Percentiles rank a stretch among this genome's conserved stretches.
phyloP scores from a whole-genome alignment of 805 yeast species.

The Pichia manshurica region DNA sequence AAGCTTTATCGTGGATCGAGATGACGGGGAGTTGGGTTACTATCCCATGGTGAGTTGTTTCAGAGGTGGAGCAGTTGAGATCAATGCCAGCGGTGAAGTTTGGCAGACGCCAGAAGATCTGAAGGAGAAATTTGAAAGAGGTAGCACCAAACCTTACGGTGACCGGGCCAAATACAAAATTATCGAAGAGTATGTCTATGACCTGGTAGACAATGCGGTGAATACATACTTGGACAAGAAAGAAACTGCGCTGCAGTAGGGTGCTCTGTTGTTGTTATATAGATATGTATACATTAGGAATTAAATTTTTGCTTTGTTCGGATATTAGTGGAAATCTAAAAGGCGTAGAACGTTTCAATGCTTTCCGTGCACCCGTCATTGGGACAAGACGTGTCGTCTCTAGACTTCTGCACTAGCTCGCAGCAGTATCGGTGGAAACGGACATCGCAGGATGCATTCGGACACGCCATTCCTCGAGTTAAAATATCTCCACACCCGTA shows the following conservation, averaged over 20 bases:
- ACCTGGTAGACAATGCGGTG: slow-evolving; percentile 78
- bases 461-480: slow-evolving; percentile 46
- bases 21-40: slow-evolving; percentile 86
- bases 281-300: no score
- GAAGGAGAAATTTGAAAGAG: slow-evolving; percentile 19
- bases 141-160: slow-evolving; percentile 44
- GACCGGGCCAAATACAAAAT: slow-evolving; percentile 62
- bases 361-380: slow-evolving; percentile 22
- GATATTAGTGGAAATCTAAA: slow-evolving; percentile 5
- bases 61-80: slow-evolving; percentile 66
- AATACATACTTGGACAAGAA: slow-evolving; percentile 45
- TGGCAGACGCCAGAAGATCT: slow-evolving; percentile 37
- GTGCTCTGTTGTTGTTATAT: no score
- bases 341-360: slow-evolving; percentile 14
- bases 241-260: slow-evolving; percentile 7
- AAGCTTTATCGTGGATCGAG: slow-evolving; percentile 34
- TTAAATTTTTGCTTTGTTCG: no score
- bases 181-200: slow-evolving; percentile 79
- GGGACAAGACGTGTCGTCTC: slow-evolving; percentile 31
- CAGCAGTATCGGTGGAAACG: slow-evolving; percentile 48
- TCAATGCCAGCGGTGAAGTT: slow-evolving; percentile 67
- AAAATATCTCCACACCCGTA: slow-evolving; percentile 47
- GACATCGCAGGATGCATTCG: slow-evolving; percentile 29
- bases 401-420: slow-evolving; percentile 33
- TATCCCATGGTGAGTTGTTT: slow-evolving; percentile 86